phyloP scores from a whole-genome alignment of 1,284 basidiomycete genomes.

The Ustilago curta region DNA sequence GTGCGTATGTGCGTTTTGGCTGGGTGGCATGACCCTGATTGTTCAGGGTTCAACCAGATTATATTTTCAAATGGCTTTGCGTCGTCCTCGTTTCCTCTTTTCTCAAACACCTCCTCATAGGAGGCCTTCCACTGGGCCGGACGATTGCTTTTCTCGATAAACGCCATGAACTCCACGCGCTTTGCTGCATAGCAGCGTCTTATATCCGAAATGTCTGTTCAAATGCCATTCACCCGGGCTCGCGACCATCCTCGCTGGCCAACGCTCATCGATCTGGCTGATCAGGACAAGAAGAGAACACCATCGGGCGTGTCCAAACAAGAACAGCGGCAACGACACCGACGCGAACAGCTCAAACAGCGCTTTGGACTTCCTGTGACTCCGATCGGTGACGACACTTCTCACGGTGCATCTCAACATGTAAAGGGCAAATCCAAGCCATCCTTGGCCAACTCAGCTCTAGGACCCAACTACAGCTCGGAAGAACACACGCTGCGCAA shows the following conservation, averaged over 20 bases:
- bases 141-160: not conserved
- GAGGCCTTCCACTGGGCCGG: not conserved
- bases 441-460: not conserved
- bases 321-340: constrained; percentile 20
- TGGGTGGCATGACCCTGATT: no score
- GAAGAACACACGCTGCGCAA: constrained; percentile 95
- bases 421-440: constrained; percentile 23
- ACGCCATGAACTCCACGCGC: not conserved
- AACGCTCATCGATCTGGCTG: constrained; percentile 16
- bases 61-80: not conserved
- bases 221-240: constrained; percentile 6
- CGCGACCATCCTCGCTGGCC: constrained; percentile 42
- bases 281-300: not conserved
- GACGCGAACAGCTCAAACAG: constrained; percentile 12
- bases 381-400: not conserved
- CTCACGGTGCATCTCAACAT: not conserved
- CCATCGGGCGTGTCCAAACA: not conserved
- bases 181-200: not conserved
- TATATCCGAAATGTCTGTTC: constrained; percentile 8
- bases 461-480: constrained; percentile 70
- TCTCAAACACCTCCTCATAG: not conserved
- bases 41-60: constrained; percentile 3
- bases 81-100: not conserved
- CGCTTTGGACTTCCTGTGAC: constrained; percentile 4
- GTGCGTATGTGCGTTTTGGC: no score